Base-by-base conservation (phyloP, 768 basidiomycete species). In the Hypsizygus marmoreus region DNA sequence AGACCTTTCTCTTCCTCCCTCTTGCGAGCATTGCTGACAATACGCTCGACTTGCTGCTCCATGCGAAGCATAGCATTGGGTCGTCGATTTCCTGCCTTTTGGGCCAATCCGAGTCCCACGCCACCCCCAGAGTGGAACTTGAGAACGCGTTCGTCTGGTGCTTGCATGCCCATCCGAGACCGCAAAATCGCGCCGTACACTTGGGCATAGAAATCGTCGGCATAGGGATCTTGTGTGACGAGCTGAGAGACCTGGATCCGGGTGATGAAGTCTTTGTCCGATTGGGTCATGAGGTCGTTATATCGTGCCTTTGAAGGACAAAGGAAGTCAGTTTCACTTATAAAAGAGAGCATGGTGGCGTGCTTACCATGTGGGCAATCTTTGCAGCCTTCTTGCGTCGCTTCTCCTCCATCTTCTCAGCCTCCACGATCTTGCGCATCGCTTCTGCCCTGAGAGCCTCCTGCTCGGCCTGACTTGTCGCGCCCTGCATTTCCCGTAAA, bases 211-310 rank as follows among this genome's bases (percentile, higher is more conserved):
- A 97, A 99, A 64, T 99, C 97, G 53, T 98, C 95, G 24, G 91
- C 84, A 65, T 95, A 98, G 0, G 97, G 97, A 68, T 99, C 97
- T 59, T 91, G 86, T 5, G 94, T 95, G 33, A 97, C 94, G 31
- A 98, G 87, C 61, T 98, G 97, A 1, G 95, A 97, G 25, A 99
- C 91, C 66, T 99, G 97, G 52, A 99, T 98, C 19, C 97, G 85
- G 26, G 97, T 98, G 69, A 99, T 98, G 63, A 98, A 99, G 62
- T 98, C 97, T 71, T 98, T 98, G 75, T 99, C 97, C 9, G 91
- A 94, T 68, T 94, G 92, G 3, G 92, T 93, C 93, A 95, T 95
- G 28, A 95, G 76, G 64, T 94, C 91, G 56, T 95, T 95, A 61
- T 94, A 94, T 49, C 90, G 84, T 49, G 93, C 82, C 92, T 93